phyloP scores from a whole-genome alignment of 176 grass and related monocot species.

The Canna indica region DNA sequence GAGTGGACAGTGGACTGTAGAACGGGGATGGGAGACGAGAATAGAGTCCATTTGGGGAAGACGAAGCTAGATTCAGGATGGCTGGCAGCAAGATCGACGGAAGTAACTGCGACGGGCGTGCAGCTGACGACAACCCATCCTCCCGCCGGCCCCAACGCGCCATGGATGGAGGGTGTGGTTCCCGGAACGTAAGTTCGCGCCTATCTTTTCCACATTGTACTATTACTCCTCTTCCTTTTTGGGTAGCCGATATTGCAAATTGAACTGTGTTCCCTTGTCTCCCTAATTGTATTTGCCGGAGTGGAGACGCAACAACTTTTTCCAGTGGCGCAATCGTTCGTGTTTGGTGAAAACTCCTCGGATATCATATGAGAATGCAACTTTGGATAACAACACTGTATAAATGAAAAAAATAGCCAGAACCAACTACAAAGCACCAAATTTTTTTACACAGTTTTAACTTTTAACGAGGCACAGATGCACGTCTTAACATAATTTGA shows the following conservation, averaged over 20 bases:
- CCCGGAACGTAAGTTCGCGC: slow-evolving; percentile 65
- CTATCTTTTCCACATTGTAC: neutral
- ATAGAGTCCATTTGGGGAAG: slow-evolving; percentile 29
- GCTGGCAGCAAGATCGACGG: slow-evolving; percentile 76
- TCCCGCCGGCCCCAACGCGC: slow-evolving; percentile 30
- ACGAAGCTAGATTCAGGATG: slow-evolving; percentile 77
- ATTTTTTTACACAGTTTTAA: no score
- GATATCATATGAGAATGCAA: neutral
- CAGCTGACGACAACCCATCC: slow-evolving; percentile 80
- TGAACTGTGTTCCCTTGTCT: neutral
- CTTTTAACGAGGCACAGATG: no score
- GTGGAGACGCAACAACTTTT: neutral
- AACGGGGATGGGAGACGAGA: slow-evolving; percentile 16
- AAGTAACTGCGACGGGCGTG: slow-evolving; percentile 66
- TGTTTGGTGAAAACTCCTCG: neutral
- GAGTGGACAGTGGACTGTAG: no score
- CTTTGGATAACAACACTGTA: neutral
- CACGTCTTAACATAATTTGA: no score
- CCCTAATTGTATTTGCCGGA: neutral
- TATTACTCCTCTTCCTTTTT: neutral
- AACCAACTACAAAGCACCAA: no score
- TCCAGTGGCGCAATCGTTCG: neutral
- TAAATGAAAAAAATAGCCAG: no score
- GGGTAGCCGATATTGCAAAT: neutral
- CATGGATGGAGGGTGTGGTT: slow-evolving; percentile 73